Evolutionary conservation across 169 alveolate species (phyloP).

Genomic region (Plasmodium blacklocki): DNA sequence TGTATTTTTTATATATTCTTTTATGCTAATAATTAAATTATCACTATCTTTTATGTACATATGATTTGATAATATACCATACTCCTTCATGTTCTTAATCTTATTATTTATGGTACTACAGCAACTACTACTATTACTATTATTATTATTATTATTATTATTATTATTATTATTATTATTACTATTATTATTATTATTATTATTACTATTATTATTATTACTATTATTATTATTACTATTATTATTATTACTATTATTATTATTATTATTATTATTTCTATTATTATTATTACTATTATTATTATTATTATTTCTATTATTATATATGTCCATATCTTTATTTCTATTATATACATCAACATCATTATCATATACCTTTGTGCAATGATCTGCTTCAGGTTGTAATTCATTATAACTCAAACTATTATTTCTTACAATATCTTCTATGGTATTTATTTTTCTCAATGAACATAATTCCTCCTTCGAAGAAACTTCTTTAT

Average conservation of each 20-base stretch:
- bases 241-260: background rate
- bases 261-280: background rate
- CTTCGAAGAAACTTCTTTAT: background rate
- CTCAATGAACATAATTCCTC: background rate
- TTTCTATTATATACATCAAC: background rate
- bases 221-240: background rate
- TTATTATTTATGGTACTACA: no score
- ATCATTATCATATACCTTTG: background rate
- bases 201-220: background rate
- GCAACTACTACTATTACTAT: background rate
- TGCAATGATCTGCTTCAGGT: background rate
- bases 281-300: background rate
- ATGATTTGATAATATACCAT: background rate
- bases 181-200: background rate
- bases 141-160: background rate
- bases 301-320: background rate
- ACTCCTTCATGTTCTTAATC: background rate
- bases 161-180: background rate
- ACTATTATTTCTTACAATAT: slow-evolving; percentile 3
- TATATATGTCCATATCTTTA: background rate
- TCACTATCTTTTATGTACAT: background rate
- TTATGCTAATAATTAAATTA: slow-evolving; percentile 21
- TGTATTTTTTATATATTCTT: slow-evolving; percentile 55
- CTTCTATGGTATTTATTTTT: slow-evolving; percentile 13
- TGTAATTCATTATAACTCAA: background rate